These are phyloP conservation scores for Sutorius australiensis DNA, from an alignment of 768 basidiomycete genomes.

Conservation along the genomic window DNA sequence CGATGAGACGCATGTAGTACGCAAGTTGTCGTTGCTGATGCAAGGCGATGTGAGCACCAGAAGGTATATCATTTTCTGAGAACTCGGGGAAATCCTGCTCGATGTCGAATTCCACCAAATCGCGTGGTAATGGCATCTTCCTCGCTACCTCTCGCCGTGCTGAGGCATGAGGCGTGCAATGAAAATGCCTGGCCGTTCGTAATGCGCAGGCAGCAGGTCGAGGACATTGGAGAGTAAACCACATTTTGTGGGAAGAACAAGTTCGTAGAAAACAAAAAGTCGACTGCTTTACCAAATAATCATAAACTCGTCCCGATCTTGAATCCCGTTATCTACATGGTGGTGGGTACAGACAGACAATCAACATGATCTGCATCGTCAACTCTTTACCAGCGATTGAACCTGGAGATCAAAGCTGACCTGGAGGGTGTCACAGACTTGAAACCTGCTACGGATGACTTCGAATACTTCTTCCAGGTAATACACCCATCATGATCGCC, in stretches of 20 bases:
- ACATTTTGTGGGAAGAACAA: conserved; percentile 15
- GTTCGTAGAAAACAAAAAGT: background rate
- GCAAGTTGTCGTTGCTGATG: conserved; percentile 70
- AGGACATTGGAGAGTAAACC: conserved; percentile 14
- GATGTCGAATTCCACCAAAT: conserved; percentile 32
- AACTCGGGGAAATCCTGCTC: conserved; percentile 35
- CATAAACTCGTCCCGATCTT: conserved; percentile 16
- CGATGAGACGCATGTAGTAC: conserved; percentile 80
- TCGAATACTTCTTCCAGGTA: conserved; percentile 81
- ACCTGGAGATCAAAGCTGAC: conserved; percentile 71
- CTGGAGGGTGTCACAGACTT: conserved; percentile 76
- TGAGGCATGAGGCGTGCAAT: conserved; percentile 19
- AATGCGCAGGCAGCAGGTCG: conserved; percentile 11
- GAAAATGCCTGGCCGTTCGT: conserved; percentile 19
- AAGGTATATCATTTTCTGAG: conserved; percentile 56
- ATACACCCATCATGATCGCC: background rate
- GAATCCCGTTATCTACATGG: conserved; percentile 36
- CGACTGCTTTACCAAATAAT: conserved; percentile 18
- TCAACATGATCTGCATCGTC: background rate
- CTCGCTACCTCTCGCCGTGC: conserved; percentile 18
- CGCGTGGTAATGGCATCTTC: conserved; percentile 38
- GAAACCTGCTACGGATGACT: conserved; percentile 59
- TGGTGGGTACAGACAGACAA: conserved; percentile 39
- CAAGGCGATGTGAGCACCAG: conserved; percentile 67
- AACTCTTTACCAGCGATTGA: conserved; percentile 42